Conservation (phyloP, 768 basidiomycete genomes). For the Boletellus ananas region DNA sequence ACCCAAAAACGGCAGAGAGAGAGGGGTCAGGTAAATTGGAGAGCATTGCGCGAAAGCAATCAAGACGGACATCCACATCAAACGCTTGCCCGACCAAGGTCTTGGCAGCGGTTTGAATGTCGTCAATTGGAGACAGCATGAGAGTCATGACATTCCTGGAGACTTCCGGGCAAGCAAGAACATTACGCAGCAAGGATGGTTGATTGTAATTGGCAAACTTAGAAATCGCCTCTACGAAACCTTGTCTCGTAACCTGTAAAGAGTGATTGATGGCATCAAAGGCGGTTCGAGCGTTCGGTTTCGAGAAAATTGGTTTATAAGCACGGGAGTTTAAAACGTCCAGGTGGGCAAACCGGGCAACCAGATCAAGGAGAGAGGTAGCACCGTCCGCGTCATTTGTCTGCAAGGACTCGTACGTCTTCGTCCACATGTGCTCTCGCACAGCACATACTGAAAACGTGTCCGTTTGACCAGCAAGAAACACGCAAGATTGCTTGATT, state of each 20-base stretch:
- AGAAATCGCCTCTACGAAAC: conserved; percentile 60
- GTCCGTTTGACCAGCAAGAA: conserved; percentile 28
- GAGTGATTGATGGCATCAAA: conserved; percentile 61
- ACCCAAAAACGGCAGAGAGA: conserved; percentile 67
- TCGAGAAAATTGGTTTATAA: conserved; percentile 40
- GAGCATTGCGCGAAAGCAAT: conserved; percentile 81
- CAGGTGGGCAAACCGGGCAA: conserved; percentile 62
- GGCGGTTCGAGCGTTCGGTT: conserved; percentile 29
- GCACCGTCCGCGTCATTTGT: conserved; percentile 57
- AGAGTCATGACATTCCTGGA: conserved; percentile 60
- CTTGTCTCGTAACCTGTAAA: conserved; percentile 52
- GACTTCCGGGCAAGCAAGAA: conserved; percentile 55
- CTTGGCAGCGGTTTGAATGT: conserved; percentile 72
- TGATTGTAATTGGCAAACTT: conserved; percentile 61
- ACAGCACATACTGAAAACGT: conserved; percentile 38
- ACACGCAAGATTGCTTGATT: conserved; percentile 32
- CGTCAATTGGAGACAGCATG: conserved; percentile 78
- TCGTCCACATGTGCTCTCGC: conserved; percentile 64
- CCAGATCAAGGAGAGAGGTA: conserved; percentile 51
- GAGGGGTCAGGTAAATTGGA: conserved; percentile 60
- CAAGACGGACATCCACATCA: conserved; percentile 83
- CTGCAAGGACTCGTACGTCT: conserved; percentile 56
- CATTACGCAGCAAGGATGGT: conserved; percentile 45
- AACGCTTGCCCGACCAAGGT: conserved; percentile 80
- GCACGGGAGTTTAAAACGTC: conserved; percentile 54